Conservation (phyloP, 2,329 filamentous ascomycete genomes). For the Fusarium incarnatum region DNA sequence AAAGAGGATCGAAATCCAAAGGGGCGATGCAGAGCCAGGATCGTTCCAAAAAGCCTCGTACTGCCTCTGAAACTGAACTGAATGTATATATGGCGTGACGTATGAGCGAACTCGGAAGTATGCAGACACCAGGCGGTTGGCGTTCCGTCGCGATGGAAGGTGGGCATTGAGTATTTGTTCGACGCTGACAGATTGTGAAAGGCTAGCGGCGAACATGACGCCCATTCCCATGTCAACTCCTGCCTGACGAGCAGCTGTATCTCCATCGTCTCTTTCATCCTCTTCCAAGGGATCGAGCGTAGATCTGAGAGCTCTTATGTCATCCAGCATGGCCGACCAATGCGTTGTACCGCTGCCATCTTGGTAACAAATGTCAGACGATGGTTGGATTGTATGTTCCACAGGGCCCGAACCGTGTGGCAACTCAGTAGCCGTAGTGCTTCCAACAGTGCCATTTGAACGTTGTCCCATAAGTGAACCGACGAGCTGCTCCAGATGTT, state of each 20-base stretch:
- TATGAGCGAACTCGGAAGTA: not conserved
- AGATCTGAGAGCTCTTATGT: not conserved
- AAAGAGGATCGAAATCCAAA: not conserved
- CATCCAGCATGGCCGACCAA: constrained; percentile 2
- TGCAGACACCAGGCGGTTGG: not conserved
- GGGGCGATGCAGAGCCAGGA: not conserved
- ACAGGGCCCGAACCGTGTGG: too few species aligned
- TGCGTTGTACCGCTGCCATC: not conserved
- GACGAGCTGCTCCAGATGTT: not conserved
- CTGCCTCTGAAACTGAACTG: not conserved
- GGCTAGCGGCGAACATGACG: not conserved
- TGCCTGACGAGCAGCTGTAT: not conserved
- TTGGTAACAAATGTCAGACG: not conserved
- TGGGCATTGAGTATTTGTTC: not conserved
- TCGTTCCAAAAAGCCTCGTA: not conserved
- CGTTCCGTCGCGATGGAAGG: not conserved
- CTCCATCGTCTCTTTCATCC: not conserved
- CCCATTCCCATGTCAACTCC: not conserved
- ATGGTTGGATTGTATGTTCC: not conserved
- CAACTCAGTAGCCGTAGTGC: not conserved
- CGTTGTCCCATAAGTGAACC: not conserved
- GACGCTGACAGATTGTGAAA: not conserved
- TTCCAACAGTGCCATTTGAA: not conserved
- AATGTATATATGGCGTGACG: not conserved
- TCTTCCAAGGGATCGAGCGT: not conserved